A percentile compares a stretch with the other conserved stretches of the same genome.
These are phyloP conservation scores for Vanrija pseudolonga DNA, from an alignment of 1,284 basidiomycete genomes.

Conservation along the genomic window DNA sequence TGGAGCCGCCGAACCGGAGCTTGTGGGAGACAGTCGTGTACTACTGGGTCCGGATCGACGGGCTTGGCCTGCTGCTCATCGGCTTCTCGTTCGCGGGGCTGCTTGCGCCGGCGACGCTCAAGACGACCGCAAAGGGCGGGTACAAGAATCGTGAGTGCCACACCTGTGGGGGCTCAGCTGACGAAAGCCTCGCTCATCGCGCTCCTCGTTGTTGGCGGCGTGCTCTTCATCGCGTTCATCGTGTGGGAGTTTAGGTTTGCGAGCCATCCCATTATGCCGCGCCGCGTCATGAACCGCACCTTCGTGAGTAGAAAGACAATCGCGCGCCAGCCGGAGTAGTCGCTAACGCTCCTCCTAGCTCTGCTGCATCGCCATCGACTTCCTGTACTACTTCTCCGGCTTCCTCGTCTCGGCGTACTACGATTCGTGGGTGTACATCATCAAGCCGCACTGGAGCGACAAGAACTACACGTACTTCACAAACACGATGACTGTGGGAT, in stretches of 20 bases:
- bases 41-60: conserved; percentile 42
- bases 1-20: conserved; percentile 1
- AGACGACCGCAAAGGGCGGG: conserved; percentile 32
- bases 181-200: conserved; percentile 47
- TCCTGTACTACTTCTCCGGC: conserved; percentile 44
- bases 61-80: conserved; percentile 46
- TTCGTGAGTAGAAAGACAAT: conserved; percentile 30
- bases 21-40: conserved; percentile 16
- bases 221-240: conserved; percentile 43
- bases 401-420: conserved; percentile 45
- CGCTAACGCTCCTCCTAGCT: conserved; percentile 4
- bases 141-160: conserved; percentile 41
- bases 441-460: conserved; percentile 28
- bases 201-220: conserved; percentile 47
- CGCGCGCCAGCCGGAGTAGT: too few relatives aligned
- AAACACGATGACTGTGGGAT: conserved; percentile 40
- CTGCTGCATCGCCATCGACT: conserved; percentile 41
- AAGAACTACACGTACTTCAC: conserved; percentile 29
- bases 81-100: conserved; percentile 44
- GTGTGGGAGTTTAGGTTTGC: conserved; percentile 48
- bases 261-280: conserved; percentile 46
- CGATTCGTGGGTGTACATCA: conserved; percentile 41
- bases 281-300: conserved; percentile 49
- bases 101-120: conserved; percentile 47
- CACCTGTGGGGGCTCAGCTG: neutral